phyloP scores from a whole-genome alignment of 2,329 filamentous ascomycete species.

The Arthrobotrys sinensis region DNA sequence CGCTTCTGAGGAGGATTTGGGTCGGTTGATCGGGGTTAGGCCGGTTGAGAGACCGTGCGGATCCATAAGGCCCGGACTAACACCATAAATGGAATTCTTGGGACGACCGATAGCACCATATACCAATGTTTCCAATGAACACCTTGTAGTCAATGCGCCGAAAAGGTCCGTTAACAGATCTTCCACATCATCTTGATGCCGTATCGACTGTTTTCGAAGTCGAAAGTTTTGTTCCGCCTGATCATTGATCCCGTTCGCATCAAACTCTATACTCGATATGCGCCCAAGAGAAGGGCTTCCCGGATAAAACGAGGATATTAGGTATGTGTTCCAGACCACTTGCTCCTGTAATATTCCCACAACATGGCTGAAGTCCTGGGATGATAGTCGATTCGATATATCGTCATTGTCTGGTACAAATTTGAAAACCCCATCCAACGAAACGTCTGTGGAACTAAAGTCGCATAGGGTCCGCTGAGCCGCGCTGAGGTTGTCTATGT shows the following conservation, averaged over 20 bases:
- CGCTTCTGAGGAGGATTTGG: slow-evolving; percentile 47
- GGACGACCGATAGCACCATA: slow-evolving; percentile 45
- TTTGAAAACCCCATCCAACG: slow-evolving; percentile 47
- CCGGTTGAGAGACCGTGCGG: slow-evolving; percentile 34
- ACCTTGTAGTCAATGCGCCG: slow-evolving; percentile 38
- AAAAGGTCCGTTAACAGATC: slow-evolving; percentile 47
- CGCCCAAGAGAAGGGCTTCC: slow-evolving; percentile 31
- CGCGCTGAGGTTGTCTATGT: slow-evolving; percentile 48
- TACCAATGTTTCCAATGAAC: slow-evolving; percentile 48
- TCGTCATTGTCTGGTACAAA: slow-evolving; percentile 55
- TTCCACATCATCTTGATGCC: slow-evolving; percentile 50
- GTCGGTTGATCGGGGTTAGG: slow-evolving; percentile 48
- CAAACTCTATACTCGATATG: slow-evolving; percentile 48
- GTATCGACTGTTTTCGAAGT: slow-evolving; percentile 31
- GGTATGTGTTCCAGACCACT: slow-evolving; percentile 56
- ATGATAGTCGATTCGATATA: slow-evolving; percentile 39
- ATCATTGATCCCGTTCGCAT: slow-evolving; percentile 42
- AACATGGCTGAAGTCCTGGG: slow-evolving; percentile 52
- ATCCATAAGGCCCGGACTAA: slow-evolving; percentile 51
- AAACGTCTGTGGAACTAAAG: slow-evolving; percentile 31
- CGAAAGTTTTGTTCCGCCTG: slow-evolving; percentile 32
- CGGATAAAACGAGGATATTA: slow-evolving; percentile 42
- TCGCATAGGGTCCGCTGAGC: slow-evolving; percentile 47
- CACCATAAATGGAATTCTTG: slow-evolving; percentile 47
- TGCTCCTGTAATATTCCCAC: slow-evolving; percentile 50